Evolutionary conservation across 129 eudicot species (phyloP).

Genomic region (Tagetes patula): DNA sequence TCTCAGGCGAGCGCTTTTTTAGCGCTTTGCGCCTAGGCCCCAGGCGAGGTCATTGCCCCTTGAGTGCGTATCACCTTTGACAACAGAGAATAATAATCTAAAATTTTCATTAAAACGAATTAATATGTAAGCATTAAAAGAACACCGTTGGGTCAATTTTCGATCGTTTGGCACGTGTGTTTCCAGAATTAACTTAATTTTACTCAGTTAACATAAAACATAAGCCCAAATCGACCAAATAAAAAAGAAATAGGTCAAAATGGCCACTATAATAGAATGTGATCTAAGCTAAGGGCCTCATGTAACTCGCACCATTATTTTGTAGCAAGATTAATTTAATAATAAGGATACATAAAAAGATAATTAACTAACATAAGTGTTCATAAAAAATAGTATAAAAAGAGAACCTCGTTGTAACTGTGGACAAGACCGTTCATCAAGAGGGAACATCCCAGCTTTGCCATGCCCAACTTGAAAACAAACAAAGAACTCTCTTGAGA

Average conservation of each 20-base stretch:
- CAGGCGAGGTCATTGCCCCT: too few relatives aligned
- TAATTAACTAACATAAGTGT: constrained; percentile 3
- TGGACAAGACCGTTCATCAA: constrained; percentile 88
- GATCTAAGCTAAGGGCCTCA: not conserved
- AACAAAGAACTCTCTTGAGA: constrained; percentile 71
- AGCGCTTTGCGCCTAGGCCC: too few relatives aligned
- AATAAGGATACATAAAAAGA: not conserved
- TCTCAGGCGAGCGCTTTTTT: too few relatives aligned
- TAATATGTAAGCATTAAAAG: not conserved
- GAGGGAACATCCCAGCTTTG: constrained; percentile 71
- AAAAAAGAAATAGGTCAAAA: not conserved
- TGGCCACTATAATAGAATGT: not conserved
- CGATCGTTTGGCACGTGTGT: not conserved
- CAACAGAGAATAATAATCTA: not conserved
- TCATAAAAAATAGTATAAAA: not conserved
- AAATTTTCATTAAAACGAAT: not conserved
- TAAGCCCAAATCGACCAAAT: not conserved
- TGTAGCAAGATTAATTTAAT: not conserved
- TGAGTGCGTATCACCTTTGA: too few relatives aligned
- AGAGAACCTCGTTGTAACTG: constrained; percentile 66
- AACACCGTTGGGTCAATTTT: not conserved
- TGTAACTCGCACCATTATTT: not conserved
- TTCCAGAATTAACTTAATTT: not conserved
- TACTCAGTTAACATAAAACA: not conserved
- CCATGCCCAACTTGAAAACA: constrained; percentile 76